Evolutionary conservation across 805 yeast genomes (phyloP).

Genomic region (Yamadazyma sp.): DNA sequence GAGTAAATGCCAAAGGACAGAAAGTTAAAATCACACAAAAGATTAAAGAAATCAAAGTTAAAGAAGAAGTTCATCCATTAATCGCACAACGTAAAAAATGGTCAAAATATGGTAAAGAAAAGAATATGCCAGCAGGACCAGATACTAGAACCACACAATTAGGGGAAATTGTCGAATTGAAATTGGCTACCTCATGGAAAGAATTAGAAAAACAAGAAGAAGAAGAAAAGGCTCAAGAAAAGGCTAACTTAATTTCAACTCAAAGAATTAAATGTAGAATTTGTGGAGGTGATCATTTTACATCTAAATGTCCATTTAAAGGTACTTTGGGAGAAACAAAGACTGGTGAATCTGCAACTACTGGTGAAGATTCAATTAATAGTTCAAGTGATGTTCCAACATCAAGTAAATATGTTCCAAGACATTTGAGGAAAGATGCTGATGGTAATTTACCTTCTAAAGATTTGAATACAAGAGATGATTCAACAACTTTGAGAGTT

Average conservation of each 20-base stretch:
- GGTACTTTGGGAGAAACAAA: slow-evolving; percentile 61
- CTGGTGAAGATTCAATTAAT: slow-evolving; percentile 18
- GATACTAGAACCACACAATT: slow-evolving; percentile 83
- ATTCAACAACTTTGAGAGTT: slow-evolving; percentile 81
- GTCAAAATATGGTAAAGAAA: slow-evolving; percentile 85
- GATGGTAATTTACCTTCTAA: slow-evolving; percentile 37
- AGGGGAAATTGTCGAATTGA: slow-evolving; percentile 78
- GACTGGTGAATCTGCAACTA: slow-evolving; percentile 40
- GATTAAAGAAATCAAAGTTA: slow-evolving; percentile 70
- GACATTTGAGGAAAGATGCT: slow-evolving; percentile 45
- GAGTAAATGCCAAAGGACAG: slow-evolving; percentile 72
- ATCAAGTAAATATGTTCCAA: slow-evolving; percentile 39
- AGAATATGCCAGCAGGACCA: slow-evolving; percentile 73
- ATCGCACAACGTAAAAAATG: slow-evolving; percentile 89
- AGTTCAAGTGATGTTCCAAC: slow-evolving; percentile 16
- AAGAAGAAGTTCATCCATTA: slow-evolving; percentile 77
- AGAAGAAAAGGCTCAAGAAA: slow-evolving; percentile 47
- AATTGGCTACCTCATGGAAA: slow-evolving; percentile 74
- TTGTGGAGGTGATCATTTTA: slow-evolving; percentile 93
- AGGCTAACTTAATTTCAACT: slow-evolving; percentile 35
- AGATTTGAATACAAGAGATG: slow-evolving; percentile 59
- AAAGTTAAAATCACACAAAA: slow-evolving; percentile 86
- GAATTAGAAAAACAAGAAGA: slow-evolving; percentile 73
- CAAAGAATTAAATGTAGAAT: slow-evolving; percentile 71
- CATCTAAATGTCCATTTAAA: slow-evolving; percentile 93